Conservation (phyloP, 257 asterid species). For the Scutellaria barbata region DNA sequence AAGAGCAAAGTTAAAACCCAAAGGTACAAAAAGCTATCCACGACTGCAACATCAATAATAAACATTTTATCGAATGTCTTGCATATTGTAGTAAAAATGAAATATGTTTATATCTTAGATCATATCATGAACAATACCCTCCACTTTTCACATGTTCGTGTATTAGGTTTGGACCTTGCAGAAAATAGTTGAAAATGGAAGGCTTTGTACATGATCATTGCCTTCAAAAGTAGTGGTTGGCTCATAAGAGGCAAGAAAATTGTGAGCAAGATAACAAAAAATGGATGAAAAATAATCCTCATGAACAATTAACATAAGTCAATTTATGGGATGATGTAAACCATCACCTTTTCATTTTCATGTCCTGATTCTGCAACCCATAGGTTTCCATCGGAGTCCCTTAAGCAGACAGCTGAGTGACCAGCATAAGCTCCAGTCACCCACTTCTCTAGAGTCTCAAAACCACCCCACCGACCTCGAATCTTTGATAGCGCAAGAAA, state of each 20-base stretch:
- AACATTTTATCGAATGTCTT: neutral
- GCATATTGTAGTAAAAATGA: conserved; percentile 9
- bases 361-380: conserved; percentile 97
- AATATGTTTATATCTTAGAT: conserved; percentile 46
- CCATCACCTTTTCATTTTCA: conserved; percentile 69
- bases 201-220: neutral
- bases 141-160: neutral
- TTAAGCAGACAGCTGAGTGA: conserved; percentile 81
- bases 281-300: neutral
- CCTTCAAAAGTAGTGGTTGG: neutral
- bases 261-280: conserved; percentile 4
- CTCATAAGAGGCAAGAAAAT: neutral
- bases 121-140: neutral
- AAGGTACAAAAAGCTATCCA: neutral
- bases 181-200: neutral
- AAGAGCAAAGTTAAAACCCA: conserved; percentile 24
- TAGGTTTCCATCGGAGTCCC: conserved; percentile 77
- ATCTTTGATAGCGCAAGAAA: conserved; percentile 81
- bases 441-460: conserved; percentile 94
- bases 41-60: neutral
- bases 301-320: conserved; percentile 1
- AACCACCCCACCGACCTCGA: conserved; percentile 90
- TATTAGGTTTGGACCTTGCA: neutral
- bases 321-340: conserved; percentile 11
- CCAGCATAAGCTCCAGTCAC: conserved; percentile 90